phyloP scores from a whole-genome alignment of 2,329 filamentous ascomycete species.

The Plectosphaerella plurivora region DNA sequence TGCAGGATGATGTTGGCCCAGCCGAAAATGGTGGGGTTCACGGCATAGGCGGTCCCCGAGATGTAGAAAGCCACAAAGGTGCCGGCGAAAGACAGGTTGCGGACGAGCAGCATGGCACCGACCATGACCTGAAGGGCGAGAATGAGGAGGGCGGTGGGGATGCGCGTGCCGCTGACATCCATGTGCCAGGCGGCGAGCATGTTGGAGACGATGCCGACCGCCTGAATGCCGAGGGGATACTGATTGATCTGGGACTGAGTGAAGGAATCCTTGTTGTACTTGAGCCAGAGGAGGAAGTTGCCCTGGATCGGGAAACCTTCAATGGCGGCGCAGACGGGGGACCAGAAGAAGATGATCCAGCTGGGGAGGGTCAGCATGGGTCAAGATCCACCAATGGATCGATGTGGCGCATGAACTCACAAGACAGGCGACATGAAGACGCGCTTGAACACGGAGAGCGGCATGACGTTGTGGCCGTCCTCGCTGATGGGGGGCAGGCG shows the following conservation, averaged over 20 bases:
- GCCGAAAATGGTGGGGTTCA: constrained; percentile 32
- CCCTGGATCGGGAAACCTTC: constrained; percentile 23
- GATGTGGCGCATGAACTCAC: constrained; percentile 11
- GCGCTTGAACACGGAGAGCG: constrained; percentile 15
- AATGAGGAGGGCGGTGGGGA: constrained; percentile 27
- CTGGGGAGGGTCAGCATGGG: constrained; percentile 1
- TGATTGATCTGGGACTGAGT: constrained; percentile 28
- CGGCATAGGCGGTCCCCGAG: constrained; percentile 32
- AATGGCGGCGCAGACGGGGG: constrained; percentile 26
- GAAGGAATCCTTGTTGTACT: constrained; percentile 15
- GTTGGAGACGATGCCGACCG: constrained; percentile 23
- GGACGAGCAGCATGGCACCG: constrained; percentile 26
- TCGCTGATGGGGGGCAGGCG: constrained; percentile 22
- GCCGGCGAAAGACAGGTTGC: constrained; percentile 19
- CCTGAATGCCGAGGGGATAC: constrained; percentile 30
- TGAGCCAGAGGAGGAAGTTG: constrained; percentile 24
- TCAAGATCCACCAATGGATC: background rate
- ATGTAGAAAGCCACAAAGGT: constrained; percentile 26
- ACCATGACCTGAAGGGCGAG: constrained; percentile 25
- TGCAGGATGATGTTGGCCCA: constrained; percentile 33
- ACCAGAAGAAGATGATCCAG: constrained; percentile 26
- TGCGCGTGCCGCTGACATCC: constrained; percentile 26
- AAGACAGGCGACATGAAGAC: constrained; percentile 14
- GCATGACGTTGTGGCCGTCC: constrained; percentile 16
- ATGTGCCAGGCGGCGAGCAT: constrained; percentile 29